Evolutionary conservation across 441 rosid species (phyloP), one percentile per base, ranked within the genome.

Genomic region (Melastoma candidum): DNA sequence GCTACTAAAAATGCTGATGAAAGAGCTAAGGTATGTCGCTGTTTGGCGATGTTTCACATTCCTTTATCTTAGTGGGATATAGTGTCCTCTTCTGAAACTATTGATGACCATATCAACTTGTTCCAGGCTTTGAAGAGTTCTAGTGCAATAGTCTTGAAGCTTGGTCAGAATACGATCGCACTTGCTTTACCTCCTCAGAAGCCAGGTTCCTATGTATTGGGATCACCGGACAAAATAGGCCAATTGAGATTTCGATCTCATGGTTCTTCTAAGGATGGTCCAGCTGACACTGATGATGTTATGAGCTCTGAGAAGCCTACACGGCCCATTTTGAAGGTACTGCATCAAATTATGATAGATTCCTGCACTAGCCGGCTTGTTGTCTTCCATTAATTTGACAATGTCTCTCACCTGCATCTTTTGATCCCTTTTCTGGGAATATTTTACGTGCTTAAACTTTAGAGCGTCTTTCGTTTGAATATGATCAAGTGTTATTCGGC

Each of bases 241-340:
- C 85, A 77, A 36, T 72, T 94, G 77, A 87, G 84, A 70, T 82
- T 94, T 66, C 80, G 99, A 71, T 94, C 99, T 67, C 99, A 87
- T 73, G 90, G 87, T 73, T 90, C 76, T 79, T 94, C 99, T 26
- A 94, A 84, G 74, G 95, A 80, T 69, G 97, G 88, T 54, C 99
- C 99, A 29, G 97, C 84, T 44, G 96, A 94, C 61, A 85, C 66
- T 71, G 99, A 90, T 74, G 97, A 94, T 79, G 80, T 94, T 65
- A 90, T 90, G 96, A 90, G 95, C 71, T 83, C 83, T 71, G 99
- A 90, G 75, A 94, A 83, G 67, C 97, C 97, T 72, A 80, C 87
- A 53, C 81, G 87, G 69, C 92, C 97, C 64, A 82, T 94, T 68
- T 68, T 94, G 70, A 85, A 94, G 95, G 97, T 87, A 74, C 51